Evolutionary conservation across 2,329 filamentous ascomycete species (phyloP).

Genomic region (Fonsecaea multimorphosa): DNA sequence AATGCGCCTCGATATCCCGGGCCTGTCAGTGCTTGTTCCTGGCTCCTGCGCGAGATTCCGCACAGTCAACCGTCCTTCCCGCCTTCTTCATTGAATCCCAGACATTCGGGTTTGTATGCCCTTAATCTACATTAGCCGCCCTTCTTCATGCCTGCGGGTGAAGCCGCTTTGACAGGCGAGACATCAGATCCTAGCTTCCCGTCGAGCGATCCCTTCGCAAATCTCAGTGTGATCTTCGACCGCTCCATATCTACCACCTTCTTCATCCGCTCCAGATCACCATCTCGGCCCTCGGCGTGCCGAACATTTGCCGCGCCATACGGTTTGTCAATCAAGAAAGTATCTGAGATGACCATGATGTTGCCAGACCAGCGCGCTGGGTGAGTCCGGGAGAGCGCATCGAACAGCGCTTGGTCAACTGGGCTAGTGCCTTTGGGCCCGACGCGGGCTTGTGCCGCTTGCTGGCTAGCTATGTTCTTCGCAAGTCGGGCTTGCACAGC

Average conservation of each 20-base stretch:
- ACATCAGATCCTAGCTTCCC: slow-evolving; percentile 32
- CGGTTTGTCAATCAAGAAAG: slow-evolving; percentile 63
- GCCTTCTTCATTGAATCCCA: background rate
- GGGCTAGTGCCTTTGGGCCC: slow-evolving; percentile 64
- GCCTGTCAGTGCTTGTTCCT: background rate
- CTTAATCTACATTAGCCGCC: slow-evolving; percentile 25
- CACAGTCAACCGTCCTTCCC: background rate
- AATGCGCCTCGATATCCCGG: background rate
- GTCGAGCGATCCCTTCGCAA: slow-evolving; percentile 33
- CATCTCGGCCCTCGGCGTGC: slow-evolving; percentile 48
- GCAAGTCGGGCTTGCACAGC: slow-evolving; percentile 62
- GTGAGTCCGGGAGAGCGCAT: slow-evolving; percentile 66
- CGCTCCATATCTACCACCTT: slow-evolving; percentile 60
- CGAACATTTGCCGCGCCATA: slow-evolving; percentile 64
- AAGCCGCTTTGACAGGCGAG: slow-evolving; percentile 14
- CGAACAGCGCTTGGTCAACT: slow-evolving; percentile 68
- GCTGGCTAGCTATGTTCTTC: slow-evolving; percentile 61
- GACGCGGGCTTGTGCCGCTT: slow-evolving; percentile 63
- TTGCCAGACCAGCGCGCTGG: slow-evolving; percentile 65
- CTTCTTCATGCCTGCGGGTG: slow-evolving; percentile 30
- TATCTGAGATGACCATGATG: slow-evolving; percentile 66
- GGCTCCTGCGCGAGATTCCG: background rate
- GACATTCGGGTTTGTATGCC: background rate
- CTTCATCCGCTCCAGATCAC: slow-evolving; percentile 52
- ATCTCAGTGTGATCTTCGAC: slow-evolving; percentile 48